Base-by-base conservation (phyloP, 2,329 filamentous ascomycete genomes). In the Didymellaceae sp. region DNA sequence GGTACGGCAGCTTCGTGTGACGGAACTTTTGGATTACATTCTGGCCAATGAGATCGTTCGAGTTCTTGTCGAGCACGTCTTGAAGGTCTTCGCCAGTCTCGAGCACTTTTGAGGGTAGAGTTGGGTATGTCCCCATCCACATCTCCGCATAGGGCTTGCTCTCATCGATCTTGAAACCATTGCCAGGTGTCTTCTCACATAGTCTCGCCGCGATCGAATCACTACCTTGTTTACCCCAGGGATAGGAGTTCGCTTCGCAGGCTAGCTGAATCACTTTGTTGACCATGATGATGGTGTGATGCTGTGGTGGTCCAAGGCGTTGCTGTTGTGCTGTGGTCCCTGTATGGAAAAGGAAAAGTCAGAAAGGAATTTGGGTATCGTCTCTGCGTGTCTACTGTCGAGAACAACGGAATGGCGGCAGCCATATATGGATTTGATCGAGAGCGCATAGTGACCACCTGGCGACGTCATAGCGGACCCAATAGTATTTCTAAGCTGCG, bases 61-160 rank as follows among this genome's bases (percentile, higher is more conserved):
- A 78, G 64, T 89, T 78, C 45, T 75, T 75, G 56, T 87, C 80
- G 24, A 91, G 74, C 13, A 88, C 81, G 17, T 87, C 80, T 55
- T 84, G 80, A 1, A 92, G 80, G 21, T 82, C 76, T 66, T 90
- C 82, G 21, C 83, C 85, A 0, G 82, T 86, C 17, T 77, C 75
- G 13, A 88, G 74, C 1, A 88, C 77, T 45, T 83, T 82, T 1
- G 86, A 88, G 0, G 87, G 87, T 6, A 87, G 81, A 30, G 84
- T 83, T 0, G 87, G 87, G 65, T 91, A 90, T 34, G 88, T 90
- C 4, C 87, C 88, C 77, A 91, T 88, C 88, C 88, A 91, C 76
- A 83, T 81, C 66, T 87, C 84, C 1, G 83, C 80, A 65, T 91
- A 91, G 6, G 77, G 72, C 59, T 84, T 79, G 49, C 80, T 77